Percentiles rank a stretch among this genome's conserved stretches.
These are phyloP conservation scores for Dimargaris xerosporica DNA, from an alignment of 192 early-diverging fungal species.

Conservation along the genomic window DNA sequence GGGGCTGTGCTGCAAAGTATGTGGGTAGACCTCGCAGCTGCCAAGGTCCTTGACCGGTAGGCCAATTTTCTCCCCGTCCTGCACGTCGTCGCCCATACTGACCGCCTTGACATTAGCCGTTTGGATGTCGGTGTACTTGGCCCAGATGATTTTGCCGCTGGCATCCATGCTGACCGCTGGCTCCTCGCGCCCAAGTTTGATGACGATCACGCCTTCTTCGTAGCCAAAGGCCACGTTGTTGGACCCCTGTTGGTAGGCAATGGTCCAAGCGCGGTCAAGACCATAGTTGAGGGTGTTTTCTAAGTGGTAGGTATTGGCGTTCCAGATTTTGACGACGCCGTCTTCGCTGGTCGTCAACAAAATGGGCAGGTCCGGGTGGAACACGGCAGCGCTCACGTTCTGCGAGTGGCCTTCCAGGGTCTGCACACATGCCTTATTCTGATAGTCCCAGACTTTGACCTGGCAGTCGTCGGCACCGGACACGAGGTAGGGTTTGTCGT, in stretches of 20 bases:
- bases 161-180: constrained; percentile 95
- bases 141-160: constrained; percentile 96
- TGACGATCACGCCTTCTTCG: constrained; percentile 89
- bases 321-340: constrained; percentile 90
- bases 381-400: constrained; percentile 79
- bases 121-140: constrained; percentile 90
- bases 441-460: constrained; percentile 98
- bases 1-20: constrained; percentile 88
- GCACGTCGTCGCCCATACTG: constrained; percentile 59
- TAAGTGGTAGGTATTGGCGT: constrained; percentile 89
- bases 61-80: constrained; percentile 83
- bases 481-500: constrained; percentile 94
- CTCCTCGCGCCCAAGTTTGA: constrained; percentile 91
- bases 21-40: constrained; percentile 94
- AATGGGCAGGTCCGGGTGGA: constrained; percentile 94
- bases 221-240: constrained; percentile 93
- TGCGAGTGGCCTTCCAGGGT: constrained; percentile 95
- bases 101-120: constrained; percentile 81
- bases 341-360: constrained; percentile 93
- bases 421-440: constrained; percentile 98
- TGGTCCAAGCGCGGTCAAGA: constrained; percentile 92
- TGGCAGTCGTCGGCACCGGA: constrained; percentile 90
- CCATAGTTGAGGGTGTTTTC: constrained; percentile 97
- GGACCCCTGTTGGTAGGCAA: constrained; percentile 67
- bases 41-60: constrained; percentile 87